Evolutionary conservation across 2,329 filamentous ascomycete genomes (phyloP), one percentile per base, ranked within the genome.

Genomic region (Annulohypoxylon truncatum): DNA sequence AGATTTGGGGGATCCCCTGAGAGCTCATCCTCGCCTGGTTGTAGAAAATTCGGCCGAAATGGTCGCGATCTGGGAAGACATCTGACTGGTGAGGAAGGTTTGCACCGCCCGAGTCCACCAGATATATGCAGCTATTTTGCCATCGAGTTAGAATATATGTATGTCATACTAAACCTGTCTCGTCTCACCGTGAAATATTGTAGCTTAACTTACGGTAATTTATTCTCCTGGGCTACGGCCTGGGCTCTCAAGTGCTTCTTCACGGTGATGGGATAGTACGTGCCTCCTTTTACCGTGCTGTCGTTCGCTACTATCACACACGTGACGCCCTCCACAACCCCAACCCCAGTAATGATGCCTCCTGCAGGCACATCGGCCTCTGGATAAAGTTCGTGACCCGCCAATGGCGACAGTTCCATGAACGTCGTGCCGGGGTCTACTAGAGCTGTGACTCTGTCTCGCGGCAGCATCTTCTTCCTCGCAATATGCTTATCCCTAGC

Each of bases 1-100:
- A 90, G 72, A 99, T 92, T 77, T 98, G 95, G 0, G 95, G 95
- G 67, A 98, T 97, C 3, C 94, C 93, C 71, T 90, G 82, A 1
- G 91, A 87, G 72, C 92, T 96, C 94, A 98, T 97, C 74, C 93
- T 86, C 2, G 96, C 95, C 80, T 99, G 95, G 81, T 99, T 97
- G 85, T 92, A 99, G 84, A 99, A 99, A 77, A 98, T 97, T 71
- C 95, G 92, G 33, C 95, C 94, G 77, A 99, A 98, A 79, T 98
- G 95, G 58, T 97, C 93, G 70, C 90, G 87, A 78, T 98, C 95
- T 0, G 95, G 96, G 79, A 99, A 98, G 61, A 98, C 95, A 76
- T 97, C 93, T 35, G 94, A 91, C 81, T 99, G 95, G 75, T 97
- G 92, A 12, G 94, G 96, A 15, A 99, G 87, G 78, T 98, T 97